Base-by-base conservation (phyloP, 768 basidiomycete species). In the Leucosporidium creatinivorum region DNA sequence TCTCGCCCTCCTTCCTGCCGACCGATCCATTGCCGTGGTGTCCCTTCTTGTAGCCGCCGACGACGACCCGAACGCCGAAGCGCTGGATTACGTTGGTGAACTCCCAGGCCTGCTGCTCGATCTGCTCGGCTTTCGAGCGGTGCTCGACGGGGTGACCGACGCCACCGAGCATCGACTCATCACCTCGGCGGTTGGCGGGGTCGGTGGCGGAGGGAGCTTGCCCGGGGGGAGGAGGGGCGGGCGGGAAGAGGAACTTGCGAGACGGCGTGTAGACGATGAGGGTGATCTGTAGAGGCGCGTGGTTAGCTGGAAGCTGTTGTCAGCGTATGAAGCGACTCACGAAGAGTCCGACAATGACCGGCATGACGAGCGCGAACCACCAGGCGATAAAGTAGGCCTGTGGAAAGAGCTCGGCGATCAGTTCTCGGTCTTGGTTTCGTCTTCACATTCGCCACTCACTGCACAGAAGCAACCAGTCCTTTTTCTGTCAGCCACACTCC, bases 31-130 rank as follows among this genome's bases (percentile, higher is more conserved):
- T 79, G 2, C 78, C 79, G 62, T 76, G 69, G 57, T 75, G 74
- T 21, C 76, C 74, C 44, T 69, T 72, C 18, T 33, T 21, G 6
- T 65, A 65, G 15, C 77, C 76, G 26, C 77, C 77, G 63, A 78
- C 69, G 57, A 74, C 69, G 47, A 76, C 63, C n/a, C 72, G 48
- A n/a, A 74, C 69, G 30, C 69, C 68, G 55, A 76, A 71, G 3
- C 71, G 50, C 61, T 76, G 73, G 28, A 61, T 47, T 33, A 70
- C 67, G 30, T 67, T 70, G 9, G 76, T 76, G 51, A 79, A 79
- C 68, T 80, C 80, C 73, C 78, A 80, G 17, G 77, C 77, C 69
- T 79, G 79, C 68, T 80, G 75, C 57, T 80, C 79, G 50, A 77
- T 74, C 66, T 80, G 80, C 63, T 80, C 80, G 1, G 77, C 74